Evolutionary conservation across 371 early-diverging fungal genomes (phyloP), one percentile per base, ranked within the genome.

Genomic region (Chytridium lagenaria): DNA sequence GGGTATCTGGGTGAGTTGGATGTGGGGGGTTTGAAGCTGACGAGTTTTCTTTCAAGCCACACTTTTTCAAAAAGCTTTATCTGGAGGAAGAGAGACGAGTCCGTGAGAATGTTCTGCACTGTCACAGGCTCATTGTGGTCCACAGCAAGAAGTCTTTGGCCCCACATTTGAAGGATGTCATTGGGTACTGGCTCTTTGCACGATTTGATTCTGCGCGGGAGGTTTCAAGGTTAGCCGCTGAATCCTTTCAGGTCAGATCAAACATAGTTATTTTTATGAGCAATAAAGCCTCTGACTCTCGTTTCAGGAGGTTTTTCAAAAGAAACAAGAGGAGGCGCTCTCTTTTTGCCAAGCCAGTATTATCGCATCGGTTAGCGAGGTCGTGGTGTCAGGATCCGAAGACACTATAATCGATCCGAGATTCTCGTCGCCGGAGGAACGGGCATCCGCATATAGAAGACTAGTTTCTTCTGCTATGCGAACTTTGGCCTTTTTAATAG

Each of bases 151-250:
- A 81, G 59, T 74, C 79, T 57, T 68, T 85, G 19, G 86, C 82
- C 34, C 82, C 83, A 0, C 33, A 78, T 50, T 70, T 87, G 19
- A 84, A 84, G 70, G 69, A 77, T 1, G 40, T 87, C 26, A 81
- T 83, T 59, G 83, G 83, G 0, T 59, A 75, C 1, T 87, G 87
- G 87, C 67, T 87, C 19, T 76, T 72, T 67, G 61, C 72, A 23
- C 74, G 68, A 52, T 84, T 78, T 70, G 87, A 87, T 72, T 31
- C 79, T 0, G 28, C 71, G n/a, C 74, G 74, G 31, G 87, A 87
- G 38, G 83, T 81, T 1, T 52, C 79, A 0, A 67, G 51, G 31
- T 34, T 76, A 16, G 83, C 87, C 7, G 26, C 23, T 22, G 78
- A 84, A 33, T 71, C 85, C 0, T 81, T 84, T 59, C 38, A 81